These are phyloP conservation scores for Pichia sporocuriosa DNA, from an alignment of 805 yeast genomes.

Conservation along the genomic window DNA sequence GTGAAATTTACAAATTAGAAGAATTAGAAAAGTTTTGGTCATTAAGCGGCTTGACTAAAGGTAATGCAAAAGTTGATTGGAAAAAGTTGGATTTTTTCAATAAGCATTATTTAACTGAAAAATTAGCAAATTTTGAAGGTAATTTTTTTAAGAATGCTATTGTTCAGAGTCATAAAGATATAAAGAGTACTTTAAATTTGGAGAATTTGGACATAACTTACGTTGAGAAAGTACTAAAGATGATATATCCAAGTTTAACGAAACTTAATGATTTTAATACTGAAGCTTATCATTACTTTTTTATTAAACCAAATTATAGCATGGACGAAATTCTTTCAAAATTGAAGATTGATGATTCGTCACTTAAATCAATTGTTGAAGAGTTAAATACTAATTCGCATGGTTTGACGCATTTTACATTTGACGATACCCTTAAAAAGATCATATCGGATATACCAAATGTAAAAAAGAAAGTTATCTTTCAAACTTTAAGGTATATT, in stretches of 20 bases:
- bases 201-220: constrained; percentile 25
- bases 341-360: constrained; percentile 12
- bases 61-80: constrained; percentile 87
- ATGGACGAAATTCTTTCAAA: constrained; percentile 14
- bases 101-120: constrained; percentile 51
- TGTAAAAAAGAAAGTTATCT: constrained; percentile 38
- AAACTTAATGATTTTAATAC: constrained; percentile 46
- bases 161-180: constrained; percentile 17
- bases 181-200: constrained; percentile 3
- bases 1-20: constrained; percentile 45
- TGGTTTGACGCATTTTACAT: constrained; percentile 9
- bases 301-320: constrained; percentile 32
- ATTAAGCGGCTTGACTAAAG: constrained; percentile 73
- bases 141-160: constrained; percentile 32
- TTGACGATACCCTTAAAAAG: constrained; percentile 11
- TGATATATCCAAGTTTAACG: constrained; percentile 44
- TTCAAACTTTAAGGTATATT: constrained; percentile 58
- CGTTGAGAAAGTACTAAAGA: constrained; percentile 34
- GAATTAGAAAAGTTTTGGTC: constrained; percentile 53
- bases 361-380: constrained; percentile 4
- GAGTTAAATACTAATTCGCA: constrained; percentile 10
- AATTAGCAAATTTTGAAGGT: constrained; percentile 32
- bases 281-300: constrained; percentile 42
- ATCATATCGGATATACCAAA: constrained; percentile 8
- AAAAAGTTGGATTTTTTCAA: constrained; percentile 72